Percentiles rank a stretch among this genome's conserved stretches.
Evolutionary conservation across 495 filamentous ascomycete genomes (phyloP).

Genomic region (Aspergillus homomorphus): DNA sequence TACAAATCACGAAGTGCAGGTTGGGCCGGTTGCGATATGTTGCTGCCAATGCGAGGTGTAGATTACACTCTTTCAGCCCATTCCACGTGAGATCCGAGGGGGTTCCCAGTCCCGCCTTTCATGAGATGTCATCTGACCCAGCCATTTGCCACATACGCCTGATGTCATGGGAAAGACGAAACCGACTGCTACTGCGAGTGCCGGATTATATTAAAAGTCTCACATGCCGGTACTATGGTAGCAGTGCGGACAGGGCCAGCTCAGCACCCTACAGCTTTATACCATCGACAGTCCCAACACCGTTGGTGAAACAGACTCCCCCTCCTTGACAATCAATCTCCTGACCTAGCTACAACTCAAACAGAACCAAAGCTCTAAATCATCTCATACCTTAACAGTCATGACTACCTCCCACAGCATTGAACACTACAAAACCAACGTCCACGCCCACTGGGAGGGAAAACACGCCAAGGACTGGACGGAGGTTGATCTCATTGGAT

Average conservation of each 20-base stretch:
- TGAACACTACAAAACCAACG: not conserved
- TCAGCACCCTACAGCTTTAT: too few species aligned
- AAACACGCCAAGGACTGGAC: not conserved
- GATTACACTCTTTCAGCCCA: not conserved
- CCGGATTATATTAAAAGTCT: not conserved
- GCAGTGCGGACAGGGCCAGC: too few species aligned
- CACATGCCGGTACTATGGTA: not conserved
- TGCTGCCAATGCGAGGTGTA: not conserved
- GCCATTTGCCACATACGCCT: not conserved
- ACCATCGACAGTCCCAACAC: not conserved
- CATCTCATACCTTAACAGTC: not conserved
- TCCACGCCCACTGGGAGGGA: not conserved
- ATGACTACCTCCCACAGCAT: not conserved
- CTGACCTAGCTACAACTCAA: not conserved
- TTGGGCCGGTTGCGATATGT: not conserved
- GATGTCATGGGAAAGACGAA: not conserved
- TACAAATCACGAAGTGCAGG: too few species aligned
- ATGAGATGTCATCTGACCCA: not conserved
- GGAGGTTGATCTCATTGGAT: not conserved
- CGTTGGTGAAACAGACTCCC: not conserved
- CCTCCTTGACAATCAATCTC: not conserved
- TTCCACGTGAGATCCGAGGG: not conserved
- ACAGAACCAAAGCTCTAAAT: not conserved
- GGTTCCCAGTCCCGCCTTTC: not conserved
- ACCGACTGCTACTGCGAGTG: not conserved